Conservation (phyloP, 805 yeast genomes). For the Candida ulmi region DNA sequence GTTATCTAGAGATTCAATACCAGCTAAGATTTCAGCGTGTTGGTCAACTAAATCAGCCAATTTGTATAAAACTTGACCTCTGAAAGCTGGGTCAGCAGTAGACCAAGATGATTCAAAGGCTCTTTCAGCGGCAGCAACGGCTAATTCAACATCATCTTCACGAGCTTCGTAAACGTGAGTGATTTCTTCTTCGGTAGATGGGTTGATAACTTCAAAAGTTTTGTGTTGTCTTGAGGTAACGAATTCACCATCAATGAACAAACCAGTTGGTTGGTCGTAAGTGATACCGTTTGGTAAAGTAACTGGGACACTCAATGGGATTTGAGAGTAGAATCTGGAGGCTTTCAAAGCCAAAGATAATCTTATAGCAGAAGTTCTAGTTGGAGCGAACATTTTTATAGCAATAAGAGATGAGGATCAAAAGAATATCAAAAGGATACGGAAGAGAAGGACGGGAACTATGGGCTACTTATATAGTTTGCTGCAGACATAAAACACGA, state of each 20-base stretch:
- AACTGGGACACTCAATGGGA: conserved; percentile 42
- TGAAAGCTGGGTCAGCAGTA: conserved; percentile 55
- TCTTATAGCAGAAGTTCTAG: background rate
- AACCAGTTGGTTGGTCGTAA: conserved; percentile 73
- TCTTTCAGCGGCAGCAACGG: conserved; percentile 74
- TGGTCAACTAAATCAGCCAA: conserved; percentile 76
- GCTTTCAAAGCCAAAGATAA: background rate
- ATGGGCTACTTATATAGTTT: too few species aligned
- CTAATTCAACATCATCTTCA: conserved; percentile 71
- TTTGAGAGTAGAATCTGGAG: conserved; percentile 8
- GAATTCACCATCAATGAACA: conserved; percentile 72
- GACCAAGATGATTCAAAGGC: conserved; percentile 79
- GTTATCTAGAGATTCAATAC: conserved; percentile 81
- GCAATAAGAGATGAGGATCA: background rate
- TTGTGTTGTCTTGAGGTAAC: conserved; percentile 52
- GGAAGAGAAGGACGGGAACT: too few species aligned
- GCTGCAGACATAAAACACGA: too few species aligned
- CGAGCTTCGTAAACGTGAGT: conserved; percentile 69
- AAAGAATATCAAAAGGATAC: too few species aligned
- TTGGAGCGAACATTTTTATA: background rate
- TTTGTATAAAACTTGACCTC: conserved; percentile 59
- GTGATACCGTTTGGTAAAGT: conserved; percentile 65
- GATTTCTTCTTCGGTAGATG: conserved; percentile 67
- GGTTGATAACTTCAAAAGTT: conserved; percentile 59
- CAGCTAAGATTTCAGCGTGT: conserved; percentile 65